Evolutionary conservation across 1,139 yeast species (phyloP), one percentile per base, ranked within the genome.

Genomic region (Barnettozyma hawaiiensis): DNA sequence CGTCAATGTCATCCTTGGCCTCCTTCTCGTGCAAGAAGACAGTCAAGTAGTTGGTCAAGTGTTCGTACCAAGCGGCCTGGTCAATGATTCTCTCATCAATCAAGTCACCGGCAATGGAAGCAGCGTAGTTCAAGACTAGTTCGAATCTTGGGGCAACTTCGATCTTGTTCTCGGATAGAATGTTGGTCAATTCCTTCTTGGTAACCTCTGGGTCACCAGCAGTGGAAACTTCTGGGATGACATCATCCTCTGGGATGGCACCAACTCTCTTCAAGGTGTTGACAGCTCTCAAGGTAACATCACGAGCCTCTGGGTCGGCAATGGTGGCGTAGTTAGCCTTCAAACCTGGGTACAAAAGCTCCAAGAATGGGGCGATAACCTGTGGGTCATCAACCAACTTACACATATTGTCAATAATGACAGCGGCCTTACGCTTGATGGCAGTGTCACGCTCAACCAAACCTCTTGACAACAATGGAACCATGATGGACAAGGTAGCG

Each of bases 231-330:
- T 90, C 97, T 70, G 97, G 97, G 65, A 90, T 82, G 58, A 70
- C 72, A 65, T 89, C 97, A 62, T 83, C 84, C 50, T 74, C 90
- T 69, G 85, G 85, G 63, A 92, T 87, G 70, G 84, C 90, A 85
- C 97, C 98, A 64, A 92, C 98, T 79, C 97, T 89, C 81, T 85
- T 87, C 70, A 92, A 84, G 62, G 98, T 92, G 83, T 75, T 83
- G 73, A 92, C 80, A 64, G 96, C 98, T 78, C 97, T 90, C 66
- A 78, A 76, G 62, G 98, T 92, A 66, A 92, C 97, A 55, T 85
- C 94, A 79, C 98, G 94, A 60, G 97, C 98, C 77, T 92, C 98
- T 66, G 98, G 98, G 74, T 92, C 98, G 68, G 98, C 98, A 75
- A 92, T 87, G 76, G 86, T 87, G 66, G 85, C 73, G 75, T 82